Conservation (phyloP, 2,329 filamentous ascomycete species). For the Fusarium pininemorale region DNA sequence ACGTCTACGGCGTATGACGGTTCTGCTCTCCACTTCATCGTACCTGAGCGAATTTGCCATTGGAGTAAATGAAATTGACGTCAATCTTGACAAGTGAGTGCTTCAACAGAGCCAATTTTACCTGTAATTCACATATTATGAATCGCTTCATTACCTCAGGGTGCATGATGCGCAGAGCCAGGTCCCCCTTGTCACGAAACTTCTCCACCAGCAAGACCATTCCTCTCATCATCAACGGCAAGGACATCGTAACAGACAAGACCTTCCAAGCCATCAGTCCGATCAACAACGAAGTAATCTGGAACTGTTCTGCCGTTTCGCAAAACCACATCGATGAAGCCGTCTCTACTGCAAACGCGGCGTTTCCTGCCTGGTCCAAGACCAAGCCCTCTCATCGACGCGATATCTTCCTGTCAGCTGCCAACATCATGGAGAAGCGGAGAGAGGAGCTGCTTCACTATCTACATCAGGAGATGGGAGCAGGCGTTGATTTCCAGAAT, state of each 20-base stretch:
- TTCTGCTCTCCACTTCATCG: not conserved
- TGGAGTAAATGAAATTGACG: not conserved
- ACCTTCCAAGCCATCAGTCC: slow-evolving; percentile 10
- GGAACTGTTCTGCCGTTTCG: slow-evolving; percentile 9
- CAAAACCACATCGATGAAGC: slow-evolving; percentile 3
- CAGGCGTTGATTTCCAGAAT: slow-evolving; percentile 7
- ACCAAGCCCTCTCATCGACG: slow-evolving; percentile 9
- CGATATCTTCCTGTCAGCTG: slow-evolving; percentile 14
- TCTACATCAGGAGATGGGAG: slow-evolving; percentile 18
- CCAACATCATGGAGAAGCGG: slow-evolving; percentile 5
- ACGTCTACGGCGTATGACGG: not conserved
- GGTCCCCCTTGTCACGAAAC: not conserved
- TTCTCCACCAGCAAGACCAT: not conserved
- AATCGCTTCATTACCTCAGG: not conserved
- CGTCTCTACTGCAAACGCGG: not conserved
- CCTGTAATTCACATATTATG: not conserved
- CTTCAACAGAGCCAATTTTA: not conserved
- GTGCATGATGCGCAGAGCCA: not conserved
- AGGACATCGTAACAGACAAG: slow-evolving; percentile 4
- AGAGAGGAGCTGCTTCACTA: not conserved
- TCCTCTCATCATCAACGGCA: slow-evolving; percentile 18
- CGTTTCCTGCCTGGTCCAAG: slow-evolving; percentile 7
- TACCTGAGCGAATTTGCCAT: not conserved
- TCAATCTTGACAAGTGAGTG: not conserved
- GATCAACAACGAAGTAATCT: slow-evolving; percentile 9